Evolutionary conservation across 2,329 filamentous ascomycete genomes (phyloP).

Genomic region (Xylariales sp.): DNA sequence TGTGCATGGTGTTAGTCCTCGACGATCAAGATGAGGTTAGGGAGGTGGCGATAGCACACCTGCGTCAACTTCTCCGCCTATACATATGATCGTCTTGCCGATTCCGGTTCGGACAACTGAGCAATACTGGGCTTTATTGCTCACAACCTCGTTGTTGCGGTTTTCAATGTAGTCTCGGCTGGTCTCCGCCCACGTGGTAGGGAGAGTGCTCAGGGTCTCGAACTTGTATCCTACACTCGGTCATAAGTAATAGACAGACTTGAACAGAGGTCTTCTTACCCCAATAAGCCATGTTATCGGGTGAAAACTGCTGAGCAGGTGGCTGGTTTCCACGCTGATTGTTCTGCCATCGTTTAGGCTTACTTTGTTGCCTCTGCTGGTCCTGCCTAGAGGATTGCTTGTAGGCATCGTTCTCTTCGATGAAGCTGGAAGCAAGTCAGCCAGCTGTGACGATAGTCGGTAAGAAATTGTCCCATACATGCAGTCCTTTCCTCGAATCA

Average conservation of each 20-base stretch:
- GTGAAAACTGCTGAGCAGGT: conserved; percentile 40
- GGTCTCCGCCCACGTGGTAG: conserved; percentile 67
- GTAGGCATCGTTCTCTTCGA: conserved; percentile 82
- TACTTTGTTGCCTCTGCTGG: conserved; percentile 53
- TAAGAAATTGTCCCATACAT: no score
- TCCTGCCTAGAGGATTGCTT: conserved; percentile 59
- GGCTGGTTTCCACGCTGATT: background rate
- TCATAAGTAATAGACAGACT: no score
- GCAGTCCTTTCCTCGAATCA: conserved; percentile 39
- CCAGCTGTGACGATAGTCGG: no score
- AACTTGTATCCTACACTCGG: conserved; percentile 88
- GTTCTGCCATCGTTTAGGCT: conserved; percentile 19
- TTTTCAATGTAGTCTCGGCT: conserved; percentile 73
- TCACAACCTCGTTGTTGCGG: conserved; percentile 67
- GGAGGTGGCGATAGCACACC: conserved; percentile 44
- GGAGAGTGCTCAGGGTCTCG: conserved; percentile 76
- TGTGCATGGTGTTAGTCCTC: conserved; percentile 22
- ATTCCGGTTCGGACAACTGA: conserved; percentile 88
- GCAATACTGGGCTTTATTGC: conserved; percentile 92
- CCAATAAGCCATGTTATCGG: conserved; percentile 89
- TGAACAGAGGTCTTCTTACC: no score
- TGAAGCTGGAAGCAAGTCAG: conserved; percentile 55
- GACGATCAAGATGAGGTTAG: background rate
- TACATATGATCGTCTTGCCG: conserved; percentile 66
- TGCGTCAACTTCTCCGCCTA: conserved; percentile 92